Conservation (phyloP, 164 flowering plant species). For the grape (Vitis vinifera) region ASM3070453v1 NC_081823.1:27058001-27058500, state of each 20-base stretch:
- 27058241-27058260: not conserved
- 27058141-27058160: no score
- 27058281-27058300: not conserved
- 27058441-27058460: not conserved
- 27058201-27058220: not conserved
- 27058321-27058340: constrained; percentile 6
- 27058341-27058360: constrained; percentile 62
- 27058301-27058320: constrained; percentile 1
- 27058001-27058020: no score
- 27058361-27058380: constrained; percentile 76
- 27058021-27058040: constrained; percentile 7
- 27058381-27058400: constrained; percentile 89
- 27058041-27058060: no score
- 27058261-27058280: not conserved
- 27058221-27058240: not conserved
- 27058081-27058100: no score
- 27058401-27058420: constrained; percentile 37
- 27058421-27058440: not conserved
- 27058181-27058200: no score
- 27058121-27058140: no score
- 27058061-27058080: no score
- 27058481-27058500: not conserved
- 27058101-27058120: no score
- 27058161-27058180: no score
- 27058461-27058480: not conserved